Evolutionary conservation across 176 grass and related monocot genomes (phyloP).

Genomic region (Olyra latifolia): DNA sequence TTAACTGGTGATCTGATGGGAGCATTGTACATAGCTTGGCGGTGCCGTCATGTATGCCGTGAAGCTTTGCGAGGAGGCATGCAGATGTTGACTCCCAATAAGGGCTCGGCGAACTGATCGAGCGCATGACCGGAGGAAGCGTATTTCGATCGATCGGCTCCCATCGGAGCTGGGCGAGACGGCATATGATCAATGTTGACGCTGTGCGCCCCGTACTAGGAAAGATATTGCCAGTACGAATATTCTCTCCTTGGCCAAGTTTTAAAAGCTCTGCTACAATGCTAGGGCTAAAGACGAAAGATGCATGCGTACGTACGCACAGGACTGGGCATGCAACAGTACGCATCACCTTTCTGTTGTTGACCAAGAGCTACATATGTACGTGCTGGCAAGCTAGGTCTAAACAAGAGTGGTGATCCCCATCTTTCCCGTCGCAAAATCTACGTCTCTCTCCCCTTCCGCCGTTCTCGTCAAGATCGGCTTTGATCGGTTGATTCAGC

Average conservation of each 20-base stretch:
- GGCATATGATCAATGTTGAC: not conserved
- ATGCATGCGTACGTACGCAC: not conserved
- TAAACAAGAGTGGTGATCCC: not conserved
- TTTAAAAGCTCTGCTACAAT: conserved; percentile 10
- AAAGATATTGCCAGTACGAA: conserved; percentile 8
- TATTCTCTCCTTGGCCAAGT: conserved; percentile 23
- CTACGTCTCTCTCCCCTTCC: not conserved
- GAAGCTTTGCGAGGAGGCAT: no score
- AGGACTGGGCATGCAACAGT: not conserved
- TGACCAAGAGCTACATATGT: not conserved
- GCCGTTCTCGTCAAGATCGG: not conserved
- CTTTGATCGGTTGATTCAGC: not conserved
- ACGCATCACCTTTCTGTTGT: not conserved
- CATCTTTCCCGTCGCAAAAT: not conserved
- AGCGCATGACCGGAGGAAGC: no score
- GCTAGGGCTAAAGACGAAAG: not conserved
- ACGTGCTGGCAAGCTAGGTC: not conserved
- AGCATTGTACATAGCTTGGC: no score
- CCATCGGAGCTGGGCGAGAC: not conserved
- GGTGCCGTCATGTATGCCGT: no score
- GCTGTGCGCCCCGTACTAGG: not conserved
- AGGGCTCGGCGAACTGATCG: no score
- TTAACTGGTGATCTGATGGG: no score
- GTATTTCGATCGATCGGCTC: no score
- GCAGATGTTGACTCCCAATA: no score